Evolutionary conservation across 805 yeast genomes (phyloP), one percentile per base, ranked within the genome.

Genomic region (Saccharomycopsis selenospora): DNA sequence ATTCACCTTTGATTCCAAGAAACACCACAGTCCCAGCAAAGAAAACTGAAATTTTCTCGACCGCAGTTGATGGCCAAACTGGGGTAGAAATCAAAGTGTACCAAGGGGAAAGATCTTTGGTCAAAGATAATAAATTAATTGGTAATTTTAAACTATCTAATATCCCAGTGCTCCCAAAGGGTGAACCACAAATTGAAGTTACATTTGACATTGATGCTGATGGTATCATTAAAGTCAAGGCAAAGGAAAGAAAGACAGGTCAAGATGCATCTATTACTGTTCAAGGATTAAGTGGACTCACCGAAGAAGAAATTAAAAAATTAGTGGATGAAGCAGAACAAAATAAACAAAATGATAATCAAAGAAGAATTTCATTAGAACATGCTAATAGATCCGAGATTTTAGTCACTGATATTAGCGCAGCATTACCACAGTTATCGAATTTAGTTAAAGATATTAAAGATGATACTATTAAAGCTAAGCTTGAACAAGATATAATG

Each of bases 21-120:
- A 85, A 85, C 64, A 74, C 89, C 10, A 79, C 87, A 0, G 83
- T 85, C 6, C 95, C 95, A 8, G 78, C 80, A 24, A 83, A 79
- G 61, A 81, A 77, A 59, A 82, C 85, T 20, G 89, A 82, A 61
- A 68, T 77, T 4, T 85, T 82, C 63, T 82, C 89, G 13, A 85
- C 95, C 2, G 90, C 88, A 41, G 88, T 85, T 18, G 93, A 85
- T 66, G 84, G 85, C 48, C 95, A 85, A 63, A 85, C 89, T 1
- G 89, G 89, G 29, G 93, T 85, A 28, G 86, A 83, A 54, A 78
- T 85, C 48, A 78, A 82, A 61, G 87, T 84, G 1, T 85, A 69
- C 59, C 93, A 85, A 67, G 95, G 95, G 56, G 95, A 85, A 64
- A 71, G 93, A 62, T 77, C 87, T 0, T 68, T 85, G 53, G 90